Evolutionary conservation across 352 stramenopile species (phyloP).

Genomic region (Phytophthora cajani): DNA sequence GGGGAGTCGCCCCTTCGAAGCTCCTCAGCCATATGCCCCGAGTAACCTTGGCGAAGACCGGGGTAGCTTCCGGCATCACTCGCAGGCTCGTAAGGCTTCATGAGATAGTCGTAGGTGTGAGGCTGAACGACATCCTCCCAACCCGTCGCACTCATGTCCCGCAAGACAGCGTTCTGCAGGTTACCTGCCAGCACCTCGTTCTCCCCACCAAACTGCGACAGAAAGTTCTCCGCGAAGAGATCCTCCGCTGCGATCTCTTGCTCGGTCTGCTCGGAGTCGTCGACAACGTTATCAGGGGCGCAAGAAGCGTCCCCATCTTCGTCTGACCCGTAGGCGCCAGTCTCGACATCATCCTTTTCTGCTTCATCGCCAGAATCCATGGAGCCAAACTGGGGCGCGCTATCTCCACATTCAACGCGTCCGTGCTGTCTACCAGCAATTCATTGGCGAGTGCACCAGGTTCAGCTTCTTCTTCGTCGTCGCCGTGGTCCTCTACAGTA

Average conservation of each 20-base stretch:
- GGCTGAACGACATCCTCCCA: conserved; percentile 20
- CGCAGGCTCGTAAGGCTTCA: conserved; percentile 8
- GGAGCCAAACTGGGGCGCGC: not conserved
- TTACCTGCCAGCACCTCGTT: conserved; percentile 18
- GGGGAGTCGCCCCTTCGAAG: conserved; percentile 9
- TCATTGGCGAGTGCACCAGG: too few species aligned
- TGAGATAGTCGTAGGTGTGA: not conserved
- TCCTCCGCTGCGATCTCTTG: not conserved
- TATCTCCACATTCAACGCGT: conserved; percentile 8
- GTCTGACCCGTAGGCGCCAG: too few species aligned
- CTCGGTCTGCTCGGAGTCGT: too few species aligned
- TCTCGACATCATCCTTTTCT: conserved; percentile 6
- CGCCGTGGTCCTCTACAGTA: too few species aligned
- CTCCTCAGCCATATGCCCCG: not conserved
- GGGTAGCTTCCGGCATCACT: not conserved
- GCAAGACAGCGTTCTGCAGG: conserved; percentile 13
- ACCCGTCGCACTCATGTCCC: not conserved
- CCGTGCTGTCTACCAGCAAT: not conserved
- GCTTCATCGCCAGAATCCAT: conserved; percentile 26
- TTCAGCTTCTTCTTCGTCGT: too few species aligned
- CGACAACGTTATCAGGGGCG: too few species aligned
- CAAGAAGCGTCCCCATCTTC: too few species aligned
- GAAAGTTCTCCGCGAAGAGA: conserved; percentile 18
- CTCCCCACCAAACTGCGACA: conserved; percentile 11
- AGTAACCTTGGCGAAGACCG: conserved; percentile 13